Conservation (phyloP, 768 basidiomycete genomes). For the Amanita exitialis region DNA sequence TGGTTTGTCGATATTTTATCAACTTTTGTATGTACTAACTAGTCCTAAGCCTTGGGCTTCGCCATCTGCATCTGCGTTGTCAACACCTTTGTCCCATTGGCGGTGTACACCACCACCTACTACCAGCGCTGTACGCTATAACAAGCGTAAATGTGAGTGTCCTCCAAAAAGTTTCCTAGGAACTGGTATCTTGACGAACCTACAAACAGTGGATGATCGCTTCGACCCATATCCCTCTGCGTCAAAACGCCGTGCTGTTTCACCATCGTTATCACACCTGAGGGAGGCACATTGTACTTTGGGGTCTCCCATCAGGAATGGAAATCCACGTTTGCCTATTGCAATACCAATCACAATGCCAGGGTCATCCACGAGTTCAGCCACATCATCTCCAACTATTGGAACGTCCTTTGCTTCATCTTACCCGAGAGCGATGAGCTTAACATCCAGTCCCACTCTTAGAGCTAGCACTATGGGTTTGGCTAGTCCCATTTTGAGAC, state of each 20-base stretch:
- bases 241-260: conserved; percentile 75
- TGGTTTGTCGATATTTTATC: conserved; percentile 33
- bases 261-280: conserved; percentile 63
- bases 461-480: conserved; percentile 54
- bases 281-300: conserved; percentile 47
- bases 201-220: conserved; percentile 60
- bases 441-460: conserved; percentile 67
- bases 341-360: conserved; percentile 59
- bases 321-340: conserved; percentile 44
- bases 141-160: conserved; percentile 68
- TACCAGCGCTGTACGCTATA: conserved; percentile 64
- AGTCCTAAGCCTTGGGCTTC: conserved; percentile 42
- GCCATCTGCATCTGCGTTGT: conserved; percentile 41
- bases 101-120: conserved; percentile 78
- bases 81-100: conserved; percentile 54
- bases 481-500: conserved; percentile 67
- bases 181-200: not conserved
- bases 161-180: conserved; percentile 1
- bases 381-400: conserved; percentile 67
- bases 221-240: conserved; percentile 77
- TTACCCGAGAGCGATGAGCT: conserved; percentile 39
- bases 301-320: conserved; percentile 38
- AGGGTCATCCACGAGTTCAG: conserved; percentile 46
- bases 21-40: conserved; percentile 9
- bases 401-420: conserved; percentile 36